Base-by-base conservation (phyloP, 805 yeast species). In the Ogataea pini region DNA sequence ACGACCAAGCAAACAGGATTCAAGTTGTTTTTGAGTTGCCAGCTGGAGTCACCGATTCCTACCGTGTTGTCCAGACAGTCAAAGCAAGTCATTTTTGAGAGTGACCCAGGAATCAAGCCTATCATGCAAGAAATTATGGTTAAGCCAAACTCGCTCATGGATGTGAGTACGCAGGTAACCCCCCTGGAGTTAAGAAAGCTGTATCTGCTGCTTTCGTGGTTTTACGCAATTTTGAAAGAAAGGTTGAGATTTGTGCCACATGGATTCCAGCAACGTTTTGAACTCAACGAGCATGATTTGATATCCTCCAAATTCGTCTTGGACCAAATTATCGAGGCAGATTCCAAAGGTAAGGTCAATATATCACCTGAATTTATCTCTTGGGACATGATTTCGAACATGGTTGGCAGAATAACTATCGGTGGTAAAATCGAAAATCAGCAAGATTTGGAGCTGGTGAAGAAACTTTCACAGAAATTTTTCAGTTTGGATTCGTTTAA, bases 271-370 rank as follows among this genome's bases (percentile, higher is more conserved):
- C 76, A 77, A 54, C 59, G 55, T 8, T 85, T 88, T 59, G 95
- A 86, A 50, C 78, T 90, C 57, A 86, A 79, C 60, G 88, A 86
- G 48, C 66, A 82, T n/a, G 97, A 91, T 61, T 75, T 84, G 46
- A 65, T 69, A 9, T 71, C 80, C 18, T 83, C 81, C 1, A 53
- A 73, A 3, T 59, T 51, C 42, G 69, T 81, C 16, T 63, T 83
- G 42, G 71, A 71, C 34, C 65, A 70, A 39, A 60, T 77, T 57
- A 59, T 83, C n/a, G 46, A 44, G 4, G 36, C 46, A 8, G 57
- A 65, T 18, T 50, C 61, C 9, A 47, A 42, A 2, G 42, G 45
- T 7, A 49, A 68, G 25, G 53, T 62, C 36, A 76, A 78, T 49
- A 54, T 80, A 8, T 53, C 78, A 0, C 82, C 82, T 0, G 73